Base-by-base conservation (phyloP, 1,284 basidiomycete genomes). In the Ceratorhiza oryzae-sativae region DNA sequence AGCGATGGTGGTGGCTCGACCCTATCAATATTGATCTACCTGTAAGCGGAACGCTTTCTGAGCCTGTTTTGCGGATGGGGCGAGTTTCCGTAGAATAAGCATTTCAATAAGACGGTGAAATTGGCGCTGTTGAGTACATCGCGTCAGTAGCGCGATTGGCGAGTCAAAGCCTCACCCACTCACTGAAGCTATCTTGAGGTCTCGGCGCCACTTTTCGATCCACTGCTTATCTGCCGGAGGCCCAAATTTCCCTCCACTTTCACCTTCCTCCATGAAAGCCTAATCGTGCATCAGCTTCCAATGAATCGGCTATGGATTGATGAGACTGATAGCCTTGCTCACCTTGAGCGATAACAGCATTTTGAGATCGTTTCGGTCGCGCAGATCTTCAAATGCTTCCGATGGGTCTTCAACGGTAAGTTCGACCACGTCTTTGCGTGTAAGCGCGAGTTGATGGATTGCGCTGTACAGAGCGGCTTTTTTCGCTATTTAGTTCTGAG, bases 371-470 rank as follows among this genome's bases (percentile, higher is more conserved):
- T 93, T 93, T 60, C 92, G 89, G 81, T 99, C 97, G 41, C 97
- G 87, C 68, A 99, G 84, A 78, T 97, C 94, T 79, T 97, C 95
- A 78, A 97, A 97, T 9, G 93, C 91, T 81, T 99, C 97, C 0
- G 94, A 94, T 0, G 97, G 97, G 79, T 99, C 97, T 82, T 99
- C 97, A 23, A 99, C 92, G 0, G 95, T 98, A 65, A 99, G 83
- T 80, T 99, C 97, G 10, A 90, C 88, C 39, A 98, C 88, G 51
- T 86, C 83, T 0, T 88, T 82, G 46, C 88, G 86, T 6, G 84
- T 81, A 42, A 93, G 81, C 61, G 93, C 86, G 78, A 92, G 87
- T 77, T 90, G 86, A 81, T 96, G 97, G 53, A 97, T 91, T 0
- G 94, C 88, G 34, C 84, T 88, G 83, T 98, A 99, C 12, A 99